phyloP scores from a whole-genome alignment of 805 yeast species.

The Ogataea pini region DNA sequence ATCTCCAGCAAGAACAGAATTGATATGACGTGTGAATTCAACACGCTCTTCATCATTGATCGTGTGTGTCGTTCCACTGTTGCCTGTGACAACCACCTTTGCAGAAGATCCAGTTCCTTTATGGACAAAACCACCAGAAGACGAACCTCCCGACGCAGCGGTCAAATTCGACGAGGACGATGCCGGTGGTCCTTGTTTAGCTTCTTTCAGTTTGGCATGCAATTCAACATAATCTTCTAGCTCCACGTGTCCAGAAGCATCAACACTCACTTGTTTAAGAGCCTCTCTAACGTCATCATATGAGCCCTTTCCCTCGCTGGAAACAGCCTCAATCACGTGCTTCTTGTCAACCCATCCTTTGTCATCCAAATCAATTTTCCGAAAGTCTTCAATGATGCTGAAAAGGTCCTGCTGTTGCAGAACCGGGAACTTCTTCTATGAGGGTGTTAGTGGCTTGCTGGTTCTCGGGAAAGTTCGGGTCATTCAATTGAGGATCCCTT shows the following conservation, averaged over 20 bases:
- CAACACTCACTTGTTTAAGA: constrained; percentile 85
- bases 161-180: constrained; percentile 26
- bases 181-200: constrained; percentile 28
- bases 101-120: constrained; percentile 61
- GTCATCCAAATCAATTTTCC: constrained; percentile 84
- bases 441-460: neutral
- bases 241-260: constrained; percentile 96
- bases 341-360: constrained; percentile 94
- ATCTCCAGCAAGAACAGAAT: constrained; percentile 88
- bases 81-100: constrained; percentile 75
- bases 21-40: constrained; percentile 95
- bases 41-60: constrained; percentile 96
- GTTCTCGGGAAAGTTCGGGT: neutral
- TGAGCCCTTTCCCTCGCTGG: constrained; percentile 74
- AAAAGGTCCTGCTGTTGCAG: constrained; percentile 86
- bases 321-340: constrained; percentile 79
- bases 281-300: constrained; percentile 95
- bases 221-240: constrained; percentile 89
- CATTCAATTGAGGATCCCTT: neutral
- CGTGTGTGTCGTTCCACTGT: constrained; percentile 91
- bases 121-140: constrained; percentile 37
- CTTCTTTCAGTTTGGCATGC: constrained; percentile 74
- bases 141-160: constrained; percentile 20
- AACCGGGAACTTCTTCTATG: constrained; percentile 80
- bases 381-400: constrained; percentile 80